phyloP scores from a whole-genome alignment of 164 flowering plant species.

The Vitis labrusca region DNA sequence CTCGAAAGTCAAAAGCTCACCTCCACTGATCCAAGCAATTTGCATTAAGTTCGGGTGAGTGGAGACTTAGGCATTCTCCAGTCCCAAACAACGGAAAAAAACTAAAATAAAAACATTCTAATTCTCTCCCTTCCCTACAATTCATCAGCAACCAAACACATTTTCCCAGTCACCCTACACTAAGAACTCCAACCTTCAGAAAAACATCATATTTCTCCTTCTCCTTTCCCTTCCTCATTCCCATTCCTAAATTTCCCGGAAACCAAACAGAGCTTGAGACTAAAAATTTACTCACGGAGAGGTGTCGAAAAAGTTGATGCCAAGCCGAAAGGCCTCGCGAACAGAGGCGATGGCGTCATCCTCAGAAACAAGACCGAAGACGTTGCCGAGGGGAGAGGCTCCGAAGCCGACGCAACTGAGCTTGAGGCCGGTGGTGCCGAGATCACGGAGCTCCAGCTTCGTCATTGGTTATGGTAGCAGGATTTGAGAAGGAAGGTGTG shows the following conservation, averaged over 20 bases:
- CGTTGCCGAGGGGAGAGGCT: conserved; percentile 93
- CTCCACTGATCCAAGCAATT: too few relatives aligned
- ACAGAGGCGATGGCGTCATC: conserved; percentile 77
- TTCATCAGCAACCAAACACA: neutral
- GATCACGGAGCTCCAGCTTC: conserved; percentile 50
- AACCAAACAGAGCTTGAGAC: neutral
- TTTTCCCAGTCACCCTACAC: neutral
- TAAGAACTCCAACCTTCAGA: too few relatives aligned
- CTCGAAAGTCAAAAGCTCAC: too few relatives aligned
- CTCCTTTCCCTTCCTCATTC: neutral
- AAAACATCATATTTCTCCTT: neutral
- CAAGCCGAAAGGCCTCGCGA: conserved; percentile 67
- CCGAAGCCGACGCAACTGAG: conserved; percentile 91
- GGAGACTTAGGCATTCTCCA: neutral
- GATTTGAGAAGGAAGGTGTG: neutral
- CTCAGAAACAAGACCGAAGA: conserved; percentile 75
- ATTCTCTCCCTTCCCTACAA: neutral
- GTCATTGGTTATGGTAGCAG: conserved; percentile 7
- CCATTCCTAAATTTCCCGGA: neutral
- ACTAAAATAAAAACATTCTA: neutral
- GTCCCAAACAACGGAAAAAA: neutral
- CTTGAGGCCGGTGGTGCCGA: conserved; percentile 81
- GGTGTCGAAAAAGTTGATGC: conserved; percentile 97
- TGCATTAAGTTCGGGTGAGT: too few relatives aligned
- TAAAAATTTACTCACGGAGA: conserved; percentile 64